Conservation (phyloP, 345 rosid species). For the Aquilaria malaccensis region DNA sequence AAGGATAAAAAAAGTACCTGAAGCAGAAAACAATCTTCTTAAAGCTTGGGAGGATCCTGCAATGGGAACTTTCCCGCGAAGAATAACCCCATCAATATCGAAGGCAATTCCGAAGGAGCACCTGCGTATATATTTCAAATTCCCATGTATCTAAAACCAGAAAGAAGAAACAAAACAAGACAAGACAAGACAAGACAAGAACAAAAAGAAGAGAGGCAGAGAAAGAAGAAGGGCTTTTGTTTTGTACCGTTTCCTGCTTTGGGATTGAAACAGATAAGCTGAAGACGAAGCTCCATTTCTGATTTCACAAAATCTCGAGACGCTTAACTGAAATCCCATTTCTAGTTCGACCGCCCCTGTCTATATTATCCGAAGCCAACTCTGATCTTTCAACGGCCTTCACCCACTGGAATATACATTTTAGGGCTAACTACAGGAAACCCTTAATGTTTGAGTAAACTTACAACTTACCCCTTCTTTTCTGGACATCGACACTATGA, state of each 20-base stretch:
- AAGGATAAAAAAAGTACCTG: constrained; percentile 17
- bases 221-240: not conserved
- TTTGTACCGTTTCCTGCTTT: constrained; percentile 7
- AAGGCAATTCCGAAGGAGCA: constrained; percentile 41
- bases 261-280: constrained; percentile 6
- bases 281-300: constrained; percentile 11
- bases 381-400: too few relatives aligned
- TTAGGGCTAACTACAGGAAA: too few relatives aligned
- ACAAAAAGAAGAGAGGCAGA: not conserved
- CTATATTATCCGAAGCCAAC: too few relatives aligned
- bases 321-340: constrained; percentile 10
- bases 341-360: not conserved
- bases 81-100: constrained; percentile 46
- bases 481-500: too few relatives aligned
- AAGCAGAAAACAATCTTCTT: constrained; percentile 25
- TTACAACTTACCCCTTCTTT: too few relatives aligned
- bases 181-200: not conserved
- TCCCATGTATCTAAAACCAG: not conserved
- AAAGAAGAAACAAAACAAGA: not conserved
- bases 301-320: constrained; percentile 10
- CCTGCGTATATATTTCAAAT: constrained; percentile 11
- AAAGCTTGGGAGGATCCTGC: constrained; percentile 42
- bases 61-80: constrained; percentile 31
- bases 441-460: too few relatives aligned
- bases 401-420: too few relatives aligned